phyloP scores from a whole-genome alignment of 768 basidiomycete genomes.

The Leccinum sublutescens region DNA sequence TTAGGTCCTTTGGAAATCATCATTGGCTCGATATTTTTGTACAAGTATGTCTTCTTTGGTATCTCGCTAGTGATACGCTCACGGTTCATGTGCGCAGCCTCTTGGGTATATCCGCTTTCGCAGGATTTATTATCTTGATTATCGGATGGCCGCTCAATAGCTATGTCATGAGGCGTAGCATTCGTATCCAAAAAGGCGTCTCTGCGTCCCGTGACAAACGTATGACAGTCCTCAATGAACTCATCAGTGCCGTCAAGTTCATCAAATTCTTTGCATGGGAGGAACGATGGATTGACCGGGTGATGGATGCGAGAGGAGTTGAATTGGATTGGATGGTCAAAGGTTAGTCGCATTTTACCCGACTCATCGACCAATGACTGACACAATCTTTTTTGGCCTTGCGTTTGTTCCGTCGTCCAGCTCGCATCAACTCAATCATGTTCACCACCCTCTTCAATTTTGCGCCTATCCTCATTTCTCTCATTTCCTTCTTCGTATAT shows the following conservation, averaged over 20 bases:
- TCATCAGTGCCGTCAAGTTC: conserved; percentile 40
- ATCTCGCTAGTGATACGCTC: background rate
- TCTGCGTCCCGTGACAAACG: conserved; percentile 40
- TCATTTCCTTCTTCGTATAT: conserved; percentile 75
- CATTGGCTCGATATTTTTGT: conserved; percentile 71
- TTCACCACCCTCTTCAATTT: conserved; percentile 72
- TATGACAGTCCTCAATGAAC: conserved; percentile 45
- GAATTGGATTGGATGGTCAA: conserved; percentile 82
- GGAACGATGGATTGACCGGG: conserved; percentile 42
- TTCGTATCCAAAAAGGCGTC: conserved; percentile 36
- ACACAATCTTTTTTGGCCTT: background rate
- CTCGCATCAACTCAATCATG: conserved; percentile 68
- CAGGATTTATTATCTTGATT: conserved; percentile 42
- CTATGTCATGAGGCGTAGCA: conserved; percentile 36
- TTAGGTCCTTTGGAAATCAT: conserved; percentile 74
- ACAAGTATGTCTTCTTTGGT: conserved; percentile 47
- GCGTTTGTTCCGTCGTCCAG: conserved; percentile 31
- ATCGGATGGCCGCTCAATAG: conserved; percentile 42
- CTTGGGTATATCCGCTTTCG: conserved; percentile 47
- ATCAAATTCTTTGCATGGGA: conserved; percentile 48
- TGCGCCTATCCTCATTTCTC: conserved; percentile 77
- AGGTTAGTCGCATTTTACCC: conserved; percentile 36
- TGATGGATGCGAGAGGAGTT: conserved; percentile 48
- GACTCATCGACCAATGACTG: background rate
- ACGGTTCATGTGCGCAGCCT: conserved; percentile 38